Conservation (phyloP, 352 stramenopile genomes). For the Globisporangium yorkense region DNA sequence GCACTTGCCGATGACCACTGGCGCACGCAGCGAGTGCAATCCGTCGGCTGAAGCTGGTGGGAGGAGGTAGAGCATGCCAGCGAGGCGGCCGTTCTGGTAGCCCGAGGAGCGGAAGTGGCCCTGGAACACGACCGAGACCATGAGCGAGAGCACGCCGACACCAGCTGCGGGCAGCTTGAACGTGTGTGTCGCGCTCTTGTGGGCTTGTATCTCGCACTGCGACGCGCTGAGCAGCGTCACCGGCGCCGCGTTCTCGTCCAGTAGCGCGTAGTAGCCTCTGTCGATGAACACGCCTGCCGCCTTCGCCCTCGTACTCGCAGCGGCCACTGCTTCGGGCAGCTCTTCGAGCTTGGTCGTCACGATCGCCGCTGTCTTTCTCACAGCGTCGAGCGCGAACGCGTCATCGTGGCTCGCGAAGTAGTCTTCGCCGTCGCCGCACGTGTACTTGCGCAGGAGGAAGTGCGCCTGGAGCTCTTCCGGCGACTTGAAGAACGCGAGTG, state of each 20-base stretch:
- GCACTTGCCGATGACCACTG: slow-evolving; percentile 53
- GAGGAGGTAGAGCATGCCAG: slow-evolving; percentile 72
- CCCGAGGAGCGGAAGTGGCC: slow-evolving; percentile 63
- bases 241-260: slow-evolving; percentile 23
- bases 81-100: slow-evolving; percentile 70
- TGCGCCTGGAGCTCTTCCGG: slow-evolving; percentile 51
- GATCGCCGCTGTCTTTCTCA: neutral
- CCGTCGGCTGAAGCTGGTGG: slow-evolving; percentile 13
- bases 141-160: slow-evolving; percentile 43
- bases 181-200: slow-evolving; percentile 55
- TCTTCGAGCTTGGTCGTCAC: slow-evolving; percentile 26
- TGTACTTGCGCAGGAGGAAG: slow-evolving; percentile 59
- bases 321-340: slow-evolving; percentile 26
- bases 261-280: slow-evolving; percentile 21
- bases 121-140: slow-evolving; percentile 63
- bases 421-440: slow-evolving; percentile 60
- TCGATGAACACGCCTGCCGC: slow-evolving; percentile 12
- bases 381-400: slow-evolving; percentile 21
- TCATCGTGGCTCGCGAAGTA: slow-evolving; percentile 42
- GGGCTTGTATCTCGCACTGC: slow-evolving; percentile 50
- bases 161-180: slow-evolving; percentile 40
- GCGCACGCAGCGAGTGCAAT: slow-evolving; percentile 9
- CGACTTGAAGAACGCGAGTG: slow-evolving; percentile 66
- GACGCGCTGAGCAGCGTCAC: slow-evolving; percentile 30
- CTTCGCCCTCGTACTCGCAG: slow-evolving; percentile 7